phyloP scores from a whole-genome alignment of 805 yeast genomes.

The Wickerhamomyces xylosicus region DNA sequence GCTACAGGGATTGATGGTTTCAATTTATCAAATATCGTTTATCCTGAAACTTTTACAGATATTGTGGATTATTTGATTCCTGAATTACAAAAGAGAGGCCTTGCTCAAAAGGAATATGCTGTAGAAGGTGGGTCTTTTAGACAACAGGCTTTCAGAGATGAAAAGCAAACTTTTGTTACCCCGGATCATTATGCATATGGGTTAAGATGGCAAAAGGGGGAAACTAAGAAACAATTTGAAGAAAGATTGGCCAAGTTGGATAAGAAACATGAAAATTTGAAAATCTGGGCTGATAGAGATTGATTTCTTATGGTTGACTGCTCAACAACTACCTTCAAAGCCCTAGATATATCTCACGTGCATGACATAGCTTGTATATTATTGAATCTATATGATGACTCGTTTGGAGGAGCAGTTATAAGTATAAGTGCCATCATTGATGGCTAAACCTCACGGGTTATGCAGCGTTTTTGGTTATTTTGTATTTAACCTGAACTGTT shows the following conservation, averaged over 20 bases:
- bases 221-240: constrained; percentile 22
- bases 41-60: constrained; percentile 30
- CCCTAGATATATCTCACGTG: too few relatives aligned
- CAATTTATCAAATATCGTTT: constrained; percentile 27
- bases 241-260: constrained; percentile 7
- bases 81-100: constrained; percentile 26
- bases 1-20: constrained; percentile 32
- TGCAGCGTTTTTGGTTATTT: too few relatives aligned
- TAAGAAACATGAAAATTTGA: constrained; percentile 5
- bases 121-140: constrained; percentile 25
- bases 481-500: too few relatives aligned
- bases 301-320: not conserved
- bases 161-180: constrained; percentile 14
- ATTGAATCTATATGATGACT: too few relatives aligned
- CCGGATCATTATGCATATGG: constrained; percentile 16
- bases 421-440: too few relatives aligned
- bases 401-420: too few relatives aligned
- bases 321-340: not conserved
- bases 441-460: too few relatives aligned
- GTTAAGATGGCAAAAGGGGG: constrained; percentile 18
- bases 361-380: too few relatives aligned
- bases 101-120: constrained; percentile 22
- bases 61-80: constrained; percentile 28
- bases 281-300: constrained; percentile 7
- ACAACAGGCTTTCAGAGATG: constrained; percentile 20